phyloP scores from a whole-genome alignment of 2,329 filamentous ascomycete species.

The Fusarium sp. region DNA sequence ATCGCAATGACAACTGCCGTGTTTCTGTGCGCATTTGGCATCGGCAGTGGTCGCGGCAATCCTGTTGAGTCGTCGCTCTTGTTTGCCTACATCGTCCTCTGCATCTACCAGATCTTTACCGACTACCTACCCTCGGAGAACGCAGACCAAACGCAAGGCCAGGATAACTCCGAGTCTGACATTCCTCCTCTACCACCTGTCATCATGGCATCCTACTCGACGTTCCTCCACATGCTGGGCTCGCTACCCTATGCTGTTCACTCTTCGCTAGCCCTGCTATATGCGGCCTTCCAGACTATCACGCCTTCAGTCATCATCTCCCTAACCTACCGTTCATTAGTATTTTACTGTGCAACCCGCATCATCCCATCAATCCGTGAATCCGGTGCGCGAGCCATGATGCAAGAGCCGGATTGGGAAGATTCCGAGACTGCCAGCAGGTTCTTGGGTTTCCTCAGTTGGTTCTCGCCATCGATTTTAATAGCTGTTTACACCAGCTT shows the following conservation, averaged over 20 bases:
- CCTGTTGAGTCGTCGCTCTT: conserved; percentile 95
- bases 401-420: conserved; percentile 87
- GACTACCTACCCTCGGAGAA: conserved; percentile 91
- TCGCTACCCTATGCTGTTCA: conserved; percentile 87
- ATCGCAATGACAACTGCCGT: conserved; percentile 93
- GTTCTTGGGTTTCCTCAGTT: conserved; percentile 86
- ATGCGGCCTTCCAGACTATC: conserved; percentile 94
- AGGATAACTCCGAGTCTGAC: conserved; percentile 77
- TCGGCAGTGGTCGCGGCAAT: conserved; percentile 93
- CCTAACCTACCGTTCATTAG: conserved; percentile 91
- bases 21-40: conserved; percentile 94
- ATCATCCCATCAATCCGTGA: conserved; percentile 96
- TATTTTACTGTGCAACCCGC: conserved; percentile 94
- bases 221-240: conserved; percentile 85
- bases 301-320: conserved; percentile 97
- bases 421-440: conserved; percentile 87
- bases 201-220: conserved; percentile 98
- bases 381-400: conserved; percentile 84
- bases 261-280: conserved; percentile 87
- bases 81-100: conserved; percentile 98
- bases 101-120: conserved; percentile 99
- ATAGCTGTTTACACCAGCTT: conserved; percentile 97
- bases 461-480: conserved; percentile 94
- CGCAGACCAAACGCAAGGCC: conserved; percentile 66
- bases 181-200: conserved; percentile 97